phyloP scores from a whole-genome alignment of 129 eudicot genomes.

The Helianthus annuus region DNA sequence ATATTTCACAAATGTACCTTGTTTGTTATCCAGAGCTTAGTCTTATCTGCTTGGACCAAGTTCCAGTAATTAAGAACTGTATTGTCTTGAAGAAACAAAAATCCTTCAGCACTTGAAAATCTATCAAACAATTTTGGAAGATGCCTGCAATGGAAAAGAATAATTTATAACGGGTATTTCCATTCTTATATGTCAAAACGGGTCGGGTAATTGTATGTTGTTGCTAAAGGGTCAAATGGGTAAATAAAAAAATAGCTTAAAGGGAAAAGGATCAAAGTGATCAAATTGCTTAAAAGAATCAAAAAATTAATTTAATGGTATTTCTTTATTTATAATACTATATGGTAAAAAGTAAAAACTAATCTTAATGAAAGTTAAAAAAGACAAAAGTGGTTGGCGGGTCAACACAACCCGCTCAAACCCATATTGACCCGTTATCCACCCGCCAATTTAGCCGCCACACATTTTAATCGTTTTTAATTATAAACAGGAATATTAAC shows the following conservation, averaged over 20 bases:
- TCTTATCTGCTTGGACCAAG: slow-evolving; percentile 84
- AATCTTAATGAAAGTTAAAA: too few relatives aligned
- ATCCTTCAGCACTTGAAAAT: slow-evolving; percentile 93
- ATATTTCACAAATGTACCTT: slow-evolving; percentile 48
- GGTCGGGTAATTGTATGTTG: neutral
- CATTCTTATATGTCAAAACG: neutral
- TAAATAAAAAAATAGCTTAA: neutral
- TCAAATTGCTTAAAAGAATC: neutral
- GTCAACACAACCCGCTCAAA: slow-evolving; percentile 7
- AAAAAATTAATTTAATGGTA: neutral
- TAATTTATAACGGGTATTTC: neutral
- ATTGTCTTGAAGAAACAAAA: slow-evolving; percentile 81
- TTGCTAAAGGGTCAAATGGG: neutral
- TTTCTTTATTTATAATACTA: neutral
- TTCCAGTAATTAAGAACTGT: slow-evolving; percentile 98
- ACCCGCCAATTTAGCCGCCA: neutral
- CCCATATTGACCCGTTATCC: neutral
- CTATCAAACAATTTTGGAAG: slow-evolving; percentile 70
- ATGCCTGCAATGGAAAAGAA: slow-evolving; percentile 52
- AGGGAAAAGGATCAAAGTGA: neutral
- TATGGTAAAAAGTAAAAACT: neutral
- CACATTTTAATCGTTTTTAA: neutral
- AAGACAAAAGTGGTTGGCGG: too few relatives aligned
- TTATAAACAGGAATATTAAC: slow-evolving; percentile 1
- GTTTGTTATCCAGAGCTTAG: slow-evolving; percentile 92